phyloP scores from a whole-genome alignment of 257 asterid genomes.

The Plantago ovata region DNA sequence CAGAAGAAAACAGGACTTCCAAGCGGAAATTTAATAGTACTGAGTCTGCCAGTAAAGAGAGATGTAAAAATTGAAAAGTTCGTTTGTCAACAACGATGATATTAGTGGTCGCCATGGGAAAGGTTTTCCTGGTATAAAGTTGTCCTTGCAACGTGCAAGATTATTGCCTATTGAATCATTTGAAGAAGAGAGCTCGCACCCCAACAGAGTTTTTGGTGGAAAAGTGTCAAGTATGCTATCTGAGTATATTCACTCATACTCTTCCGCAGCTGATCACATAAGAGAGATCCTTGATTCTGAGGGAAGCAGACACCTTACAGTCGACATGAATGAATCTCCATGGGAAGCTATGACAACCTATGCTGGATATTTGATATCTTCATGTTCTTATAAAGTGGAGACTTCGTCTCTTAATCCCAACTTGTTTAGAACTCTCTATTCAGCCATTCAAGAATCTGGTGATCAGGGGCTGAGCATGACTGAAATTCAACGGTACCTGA shows the following conservation, averaged over 20 bases:
- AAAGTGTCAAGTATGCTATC: slow-evolving; percentile 22
- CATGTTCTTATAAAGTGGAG: slow-evolving; percentile 38
- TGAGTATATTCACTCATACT: slow-evolving; percentile 21
- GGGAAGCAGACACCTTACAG: slow-evolving; percentile 26
- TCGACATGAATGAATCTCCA: slow-evolving; percentile 42
- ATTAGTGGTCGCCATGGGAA: slow-evolving; percentile 70
- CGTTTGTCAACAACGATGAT: slow-evolving; percentile 70
- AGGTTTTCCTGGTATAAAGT: slow-evolving; percentile 88
- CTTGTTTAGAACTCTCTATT: slow-evolving; percentile 57
- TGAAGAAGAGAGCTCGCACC: too few relatives aligned
- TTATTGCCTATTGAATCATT: slow-evolving; percentile 43
- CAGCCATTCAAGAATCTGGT: slow-evolving; percentile 82
- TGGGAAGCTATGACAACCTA: slow-evolving; percentile 83
- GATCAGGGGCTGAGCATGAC: slow-evolving; percentile 87
- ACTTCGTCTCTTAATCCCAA: slow-evolving; percentile 37
- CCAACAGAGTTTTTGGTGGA: slow-evolving; percentile 22
- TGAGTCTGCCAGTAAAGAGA: slow-evolving; percentile 49
- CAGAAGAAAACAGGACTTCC: slow-evolving; percentile 81
- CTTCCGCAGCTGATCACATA: slow-evolving; percentile 31
- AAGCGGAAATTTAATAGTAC: slow-evolving; percentile 49
- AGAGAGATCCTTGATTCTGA: slow-evolving; percentile 36
- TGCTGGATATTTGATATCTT: slow-evolving; percentile 44
- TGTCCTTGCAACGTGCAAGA: slow-evolving; percentile 57
- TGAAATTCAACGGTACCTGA: slow-evolving; percentile 51
- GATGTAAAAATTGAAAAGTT: slow-evolving; percentile 44